Evolutionary conservation across 2,329 filamentous ascomycete genomes (phyloP), one percentile per base, ranked within the genome.

Genomic region (Hymenoscyphus occultus): DNA sequence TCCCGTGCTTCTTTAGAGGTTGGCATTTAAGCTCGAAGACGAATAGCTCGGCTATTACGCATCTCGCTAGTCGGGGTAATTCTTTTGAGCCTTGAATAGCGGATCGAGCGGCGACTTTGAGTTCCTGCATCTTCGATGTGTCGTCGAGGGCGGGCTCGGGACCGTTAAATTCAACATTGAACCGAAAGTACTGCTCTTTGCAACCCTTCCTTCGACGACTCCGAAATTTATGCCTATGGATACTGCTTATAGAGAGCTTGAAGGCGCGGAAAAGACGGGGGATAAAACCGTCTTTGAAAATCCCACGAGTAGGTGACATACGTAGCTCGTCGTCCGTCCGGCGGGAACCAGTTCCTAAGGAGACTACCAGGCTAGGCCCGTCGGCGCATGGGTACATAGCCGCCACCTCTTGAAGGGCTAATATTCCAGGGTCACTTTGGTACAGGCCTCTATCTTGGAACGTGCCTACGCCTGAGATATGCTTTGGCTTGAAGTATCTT

Each of bases 141-240:
- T 69, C 61, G 56, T 69, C 62, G 42, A 68, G 58, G 48, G 32
- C 42, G 6, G 63, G 65, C 54, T 64, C 32, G 39, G 14, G 61
- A 40, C 64, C 56, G 61, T 62, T 31, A 56, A 73, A 69, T 54
- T 72, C 61, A n/a, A 71, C 56, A 64, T 73, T 65, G 60, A 73
- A 71, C 48, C 71, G 64, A 48, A 67, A 69, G 62, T 69, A 69
- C 60, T 66, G 28, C 19, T 39, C 58, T 28, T 45, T 32, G 28
- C 39, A 19, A 22, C 58, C 39, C 39, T 45, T 45, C 28, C 39
- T 60, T 28, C 31, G 28, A 12, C 39, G 31, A n/a, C 58, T 60
- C 13, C 39, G 39, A 31, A 60, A 42, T 3, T 22, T 42, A 60
- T 60, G 28, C 28, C 58, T n/a, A 32, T 60, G n/a, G 12, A 39